Conservation (phyloP, 2,329 filamentous ascomycete genomes). For the Aspergillus caelatus region DNA sequence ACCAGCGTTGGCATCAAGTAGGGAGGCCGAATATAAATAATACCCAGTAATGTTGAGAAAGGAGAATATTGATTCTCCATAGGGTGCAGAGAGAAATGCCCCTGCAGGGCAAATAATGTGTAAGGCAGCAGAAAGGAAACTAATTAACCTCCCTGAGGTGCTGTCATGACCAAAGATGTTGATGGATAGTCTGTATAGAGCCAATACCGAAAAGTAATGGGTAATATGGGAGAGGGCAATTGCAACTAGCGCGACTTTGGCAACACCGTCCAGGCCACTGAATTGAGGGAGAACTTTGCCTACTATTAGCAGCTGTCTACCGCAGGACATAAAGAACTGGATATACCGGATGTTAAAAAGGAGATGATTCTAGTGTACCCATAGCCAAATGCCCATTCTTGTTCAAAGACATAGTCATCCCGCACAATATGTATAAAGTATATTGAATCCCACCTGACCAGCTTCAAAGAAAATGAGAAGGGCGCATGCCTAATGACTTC, state of each 20-base stretch:
- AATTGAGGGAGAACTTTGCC: slow-evolving; percentile 27
- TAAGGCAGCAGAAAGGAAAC: slow-evolving; percentile 69
- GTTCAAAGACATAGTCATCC: slow-evolving; percentile 61
- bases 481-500: slow-evolving; percentile 13
- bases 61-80: slow-evolving; percentile 78
- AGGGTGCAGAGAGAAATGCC: slow-evolving; percentile 85
- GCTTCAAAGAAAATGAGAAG: slow-evolving; percentile 41
- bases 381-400: slow-evolving; percentile 69
- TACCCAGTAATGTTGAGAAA: slow-evolving; percentile 75
- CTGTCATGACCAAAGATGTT: slow-evolving; percentile 53
- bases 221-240: slow-evolving; percentile 70
- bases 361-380: slow-evolving; percentile 52
- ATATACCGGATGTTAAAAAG: slow-evolving; percentile 38
- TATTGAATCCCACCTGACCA: slow-evolving; percentile 65
- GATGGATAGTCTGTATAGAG: slow-evolving; percentile 68
- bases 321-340: background rate
- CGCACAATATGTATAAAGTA: slow-evolving; percentile 60
- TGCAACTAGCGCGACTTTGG: slow-evolving; percentile 53
- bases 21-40: slow-evolving; percentile 63
- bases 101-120: slow-evolving; percentile 87
- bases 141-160: slow-evolving; percentile 30
- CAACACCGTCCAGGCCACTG: slow-evolving; percentile 23
- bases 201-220: slow-evolving; percentile 74
- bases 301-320: slow-evolving; percentile 15
- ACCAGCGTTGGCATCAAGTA: slow-evolving; percentile 35